Conservation (phyloP, 208 protist species). For the Blastocrithidia nonstop region DNA sequence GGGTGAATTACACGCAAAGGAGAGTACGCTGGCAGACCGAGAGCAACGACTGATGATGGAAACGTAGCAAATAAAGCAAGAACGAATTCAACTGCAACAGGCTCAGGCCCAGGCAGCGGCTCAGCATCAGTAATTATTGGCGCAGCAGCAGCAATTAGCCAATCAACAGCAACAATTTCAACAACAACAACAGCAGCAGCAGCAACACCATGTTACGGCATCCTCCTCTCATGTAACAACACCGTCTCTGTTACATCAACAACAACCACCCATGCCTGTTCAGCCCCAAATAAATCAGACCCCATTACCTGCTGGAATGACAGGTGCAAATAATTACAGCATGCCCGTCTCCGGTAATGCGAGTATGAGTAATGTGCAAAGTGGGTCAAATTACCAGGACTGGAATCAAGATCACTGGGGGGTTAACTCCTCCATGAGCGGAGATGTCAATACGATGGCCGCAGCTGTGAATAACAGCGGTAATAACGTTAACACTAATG, state of each 20-base stretch:
- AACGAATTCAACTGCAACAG: conserved; percentile 18
- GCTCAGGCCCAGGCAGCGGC: conserved; percentile 19
- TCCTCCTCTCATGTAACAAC: conserved; percentile 10
- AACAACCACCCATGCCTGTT: too few relatives aligned
- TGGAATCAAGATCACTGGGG: too few relatives aligned
- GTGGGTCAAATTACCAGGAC: too few relatives aligned
- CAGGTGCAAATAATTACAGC: too few relatives aligned
- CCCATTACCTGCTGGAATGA: too few relatives aligned
- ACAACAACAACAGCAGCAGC: conserved; percentile 2
- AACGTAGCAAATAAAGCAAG: conserved; percentile 12
- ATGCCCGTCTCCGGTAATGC: too few relatives aligned
- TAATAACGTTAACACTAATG: too few relatives aligned
- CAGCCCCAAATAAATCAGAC: too few relatives aligned
- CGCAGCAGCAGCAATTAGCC: conserved; percentile 1
- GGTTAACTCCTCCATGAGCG: too few relatives aligned
- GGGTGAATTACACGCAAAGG: conserved; percentile 23
- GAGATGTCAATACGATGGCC: too few relatives aligned
- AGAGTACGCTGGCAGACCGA: conserved; percentile 13
- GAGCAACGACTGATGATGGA: conserved; percentile 21
- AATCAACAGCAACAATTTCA: conserved; percentile 7
- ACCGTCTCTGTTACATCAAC: conserved; percentile 10
- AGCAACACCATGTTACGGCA: conserved; percentile 10
- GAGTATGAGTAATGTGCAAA: too few relatives aligned
- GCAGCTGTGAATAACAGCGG: too few relatives aligned
- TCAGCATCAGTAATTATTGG: conserved; percentile 8